Conservation (phyloP, 73 alveolate genomes). For the Breviolum minutum region DNA sequence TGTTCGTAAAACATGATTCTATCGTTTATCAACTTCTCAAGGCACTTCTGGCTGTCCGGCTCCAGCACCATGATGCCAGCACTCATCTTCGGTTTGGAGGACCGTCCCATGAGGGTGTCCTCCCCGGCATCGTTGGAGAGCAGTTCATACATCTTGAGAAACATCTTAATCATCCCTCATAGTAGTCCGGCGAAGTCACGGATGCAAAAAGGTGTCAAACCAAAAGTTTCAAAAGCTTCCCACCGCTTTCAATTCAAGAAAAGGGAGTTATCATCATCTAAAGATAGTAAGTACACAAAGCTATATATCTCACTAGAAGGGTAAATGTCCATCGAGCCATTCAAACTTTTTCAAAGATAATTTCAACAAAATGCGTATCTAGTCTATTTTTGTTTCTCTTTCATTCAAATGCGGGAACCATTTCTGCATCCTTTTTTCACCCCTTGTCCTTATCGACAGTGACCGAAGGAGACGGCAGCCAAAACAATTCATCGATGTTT, state of each 20-base stretch:
- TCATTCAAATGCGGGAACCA: no score
- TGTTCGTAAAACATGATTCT: no score
- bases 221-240: neutral
- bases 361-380: no score
- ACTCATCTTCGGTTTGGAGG: constrained; percentile 39
- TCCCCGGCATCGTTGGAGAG: neutral
- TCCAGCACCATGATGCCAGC: constrained; percentile 85
- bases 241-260: no score
- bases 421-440: no score
- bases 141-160: neutral
- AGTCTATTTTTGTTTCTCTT: no score
- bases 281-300: no score
- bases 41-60: constrained; percentile 60
- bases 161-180: neutral
- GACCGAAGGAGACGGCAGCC: constrained; percentile 66
- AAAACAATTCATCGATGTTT: constrained; percentile 31
- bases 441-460: constrained; percentile 37
- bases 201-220: neutral
- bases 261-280: no score
- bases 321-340: no score
- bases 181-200: no score
- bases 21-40: neutral
- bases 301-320: no score
- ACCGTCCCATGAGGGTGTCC: constrained; percentile 78
- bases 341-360: no score